phyloP scores from a whole-genome alignment of 768 basidiomycete genomes.

The Agrocybe pediades region DNA sequence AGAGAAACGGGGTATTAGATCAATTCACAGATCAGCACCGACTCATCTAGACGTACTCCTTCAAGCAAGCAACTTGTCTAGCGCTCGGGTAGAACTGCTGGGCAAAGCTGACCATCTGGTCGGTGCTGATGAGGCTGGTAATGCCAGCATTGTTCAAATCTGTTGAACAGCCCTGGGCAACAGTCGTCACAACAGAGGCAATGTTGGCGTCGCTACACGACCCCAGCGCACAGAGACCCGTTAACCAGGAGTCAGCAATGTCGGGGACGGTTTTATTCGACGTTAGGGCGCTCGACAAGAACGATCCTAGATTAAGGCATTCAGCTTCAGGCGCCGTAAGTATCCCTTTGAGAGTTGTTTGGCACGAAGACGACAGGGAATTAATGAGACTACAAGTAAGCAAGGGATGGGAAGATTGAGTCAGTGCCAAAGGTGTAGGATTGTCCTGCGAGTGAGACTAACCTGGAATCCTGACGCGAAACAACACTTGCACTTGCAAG shows the following conservation, averaged over 20 bases:
- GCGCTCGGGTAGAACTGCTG: slow-evolving; percentile 47
- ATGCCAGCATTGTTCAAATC: slow-evolving; percentile 32
- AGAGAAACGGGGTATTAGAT: neutral
- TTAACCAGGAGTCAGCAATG: slow-evolving; percentile 59
- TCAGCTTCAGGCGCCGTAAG: slow-evolving; percentile 22
- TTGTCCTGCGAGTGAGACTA: neutral
- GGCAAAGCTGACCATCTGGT: slow-evolving; percentile 24
- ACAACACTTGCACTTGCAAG: neutral
- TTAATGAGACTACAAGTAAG: slow-evolving; percentile 1
- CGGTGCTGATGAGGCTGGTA: slow-evolving; percentile 19
- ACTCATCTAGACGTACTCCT: slow-evolving; percentile 48
- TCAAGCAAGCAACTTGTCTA: slow-evolving; percentile 51
- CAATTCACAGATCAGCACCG: no score
- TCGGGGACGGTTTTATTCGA: slow-evolving; percentile 40
- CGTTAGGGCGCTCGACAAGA: slow-evolving; percentile 23
- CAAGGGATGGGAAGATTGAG: neutral
- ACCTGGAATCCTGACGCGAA: neutral
- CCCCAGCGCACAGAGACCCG: slow-evolving; percentile 47
- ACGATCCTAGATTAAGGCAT: slow-evolving; percentile 40
- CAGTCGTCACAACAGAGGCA: slow-evolving; percentile 47
- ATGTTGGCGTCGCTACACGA: slow-evolving; percentile 63
- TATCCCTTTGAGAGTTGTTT: slow-evolving; percentile 8
- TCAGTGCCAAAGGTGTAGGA: neutral
- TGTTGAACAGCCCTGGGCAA: slow-evolving; percentile 44
- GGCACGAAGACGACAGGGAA: slow-evolving; percentile 11